Evolutionary conservation across 176 grass and related monocot species (phyloP).

Genomic region (bread wheat (Triticum aestivum)): DNA sequence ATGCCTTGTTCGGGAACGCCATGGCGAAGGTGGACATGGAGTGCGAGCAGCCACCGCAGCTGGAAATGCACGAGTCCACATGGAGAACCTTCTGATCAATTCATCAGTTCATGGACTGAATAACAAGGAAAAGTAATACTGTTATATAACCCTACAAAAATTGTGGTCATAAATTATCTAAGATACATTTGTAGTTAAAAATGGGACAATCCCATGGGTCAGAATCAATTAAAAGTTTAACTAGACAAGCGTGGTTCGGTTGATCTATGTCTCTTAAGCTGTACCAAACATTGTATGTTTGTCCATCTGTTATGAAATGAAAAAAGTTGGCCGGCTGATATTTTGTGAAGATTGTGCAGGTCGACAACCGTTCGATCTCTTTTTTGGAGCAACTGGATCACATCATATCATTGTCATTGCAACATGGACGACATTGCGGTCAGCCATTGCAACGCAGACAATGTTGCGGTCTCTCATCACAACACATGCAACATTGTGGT

Average conservation of each 20-base stretch:
- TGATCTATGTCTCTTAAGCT: background rate
- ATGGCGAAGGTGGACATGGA: conserved; percentile 51
- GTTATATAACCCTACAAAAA: background rate
- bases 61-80: conserved; percentile 45
- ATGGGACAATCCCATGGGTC: background rate
- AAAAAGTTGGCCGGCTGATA: background rate
- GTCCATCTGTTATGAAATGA: conserved; percentile 1
- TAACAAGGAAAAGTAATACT: background rate
- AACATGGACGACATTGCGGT: too few species aligned
- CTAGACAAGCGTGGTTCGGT: background rate
- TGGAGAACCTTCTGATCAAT: conserved; percentile 60
- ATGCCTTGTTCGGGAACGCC: conserved; percentile 40
- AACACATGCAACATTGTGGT: too few species aligned
- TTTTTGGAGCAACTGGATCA: too few species aligned
- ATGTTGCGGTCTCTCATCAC: too few species aligned
- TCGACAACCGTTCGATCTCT: too few species aligned
- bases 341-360: too few species aligned
- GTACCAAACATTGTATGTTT: background rate
- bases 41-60: conserved; percentile 34
- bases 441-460: too few species aligned
- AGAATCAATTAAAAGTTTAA: background rate
- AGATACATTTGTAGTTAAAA: background rate
- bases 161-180: background rate
- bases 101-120: background rate
- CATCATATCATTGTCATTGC: too few species aligned